phyloP scores from a whole-genome alignment of 441 rosid genomes.

The Populus hybrid region DNA sequence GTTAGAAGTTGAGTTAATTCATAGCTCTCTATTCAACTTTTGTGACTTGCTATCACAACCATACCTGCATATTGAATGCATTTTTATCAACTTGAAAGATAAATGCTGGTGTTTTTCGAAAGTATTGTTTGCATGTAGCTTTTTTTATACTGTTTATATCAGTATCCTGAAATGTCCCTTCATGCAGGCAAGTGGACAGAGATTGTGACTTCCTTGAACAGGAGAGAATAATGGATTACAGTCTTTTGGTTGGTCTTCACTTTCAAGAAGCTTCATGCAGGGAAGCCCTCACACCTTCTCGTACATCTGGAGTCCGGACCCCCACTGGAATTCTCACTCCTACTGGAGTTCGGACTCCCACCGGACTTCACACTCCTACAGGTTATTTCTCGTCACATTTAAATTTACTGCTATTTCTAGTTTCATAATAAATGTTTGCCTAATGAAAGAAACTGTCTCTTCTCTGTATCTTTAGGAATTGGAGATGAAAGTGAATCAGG shows the following conservation, averaged over 20 bases:
- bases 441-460: conserved; percentile 1
- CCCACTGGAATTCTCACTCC: conserved; percentile 24
- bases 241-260: conserved; percentile 34
- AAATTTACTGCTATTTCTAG: conserved; percentile 4
- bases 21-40: not conserved
- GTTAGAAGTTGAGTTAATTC: not conserved
- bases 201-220: conserved; percentile 94
- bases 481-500: conserved; percentile 40
- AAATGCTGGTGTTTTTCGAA: not conserved
- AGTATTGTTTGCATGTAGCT: not conserved
- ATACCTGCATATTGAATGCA: not conserved
- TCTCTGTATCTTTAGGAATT: conserved; percentile 32
- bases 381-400: conserved; percentile 37
- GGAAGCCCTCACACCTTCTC: conserved; percentile 40
- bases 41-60: not conserved
- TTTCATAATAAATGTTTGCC: conserved; percentile 19
- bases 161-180: not conserved
- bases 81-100: not conserved
- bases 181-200: conserved; percentile 81
- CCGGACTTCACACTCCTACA: conserved; percentile 28
- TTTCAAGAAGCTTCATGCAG: conserved; percentile 54
- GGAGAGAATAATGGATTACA: conserved; percentile 95
- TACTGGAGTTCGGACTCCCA: conserved; percentile 41
- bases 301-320: conserved; percentile 39
- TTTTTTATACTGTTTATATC: not conserved